Base-by-base conservation (phyloP, 2,329 filamentous ascomycete species). In the Cytospora schulzeri region DNA sequence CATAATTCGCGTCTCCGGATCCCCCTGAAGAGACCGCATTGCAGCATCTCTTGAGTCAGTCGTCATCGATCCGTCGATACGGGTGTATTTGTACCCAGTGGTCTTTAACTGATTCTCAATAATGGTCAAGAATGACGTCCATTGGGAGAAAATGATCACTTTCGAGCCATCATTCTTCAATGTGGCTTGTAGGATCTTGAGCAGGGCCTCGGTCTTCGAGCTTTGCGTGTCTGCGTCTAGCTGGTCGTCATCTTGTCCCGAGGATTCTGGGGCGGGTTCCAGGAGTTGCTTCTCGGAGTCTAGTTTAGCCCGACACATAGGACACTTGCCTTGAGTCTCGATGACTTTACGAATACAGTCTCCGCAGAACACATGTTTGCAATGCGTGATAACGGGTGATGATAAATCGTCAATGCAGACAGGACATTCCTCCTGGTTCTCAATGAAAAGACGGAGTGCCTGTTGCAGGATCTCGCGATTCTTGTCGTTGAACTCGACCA, bases 51-150 rank as follows among this genome's bases (percentile, higher is more conserved):
- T 90, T 57, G 83, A 79, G 0, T 80, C 75, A 0, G 90, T 84
- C 11, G 81, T 82, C 91, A 96, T 95, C 64, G 85, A 89, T 31
- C 93, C 93, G 72, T 96, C 92, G 61, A 97, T 87, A 24, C 92
- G 87, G 19, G 86, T 85, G 73, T 84, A 92, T 28, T 81, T 84
- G 71, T 91, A 85, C 0, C 83, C 83, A 7, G 84, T 80, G 11
- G 81, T 79, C 6, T 81, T 73, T 4, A 97, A 81, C 66, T 93
- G 87, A 0, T 83, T 81, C 73, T 94, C 85, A 26, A 96, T 80
- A 63, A 92, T 83, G 68, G 88, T 84, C 22, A 93, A 81, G 74
- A 92, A 93, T 1, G 85, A 86, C 0, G 89, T 92, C 89, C 90
- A 93, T 73, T 93, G 90, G 3, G 86, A 89, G 76, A 93, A 93